Base-by-base conservation (phyloP, 805 yeast genomes). In the Babjeviella inositovora region DNA sequence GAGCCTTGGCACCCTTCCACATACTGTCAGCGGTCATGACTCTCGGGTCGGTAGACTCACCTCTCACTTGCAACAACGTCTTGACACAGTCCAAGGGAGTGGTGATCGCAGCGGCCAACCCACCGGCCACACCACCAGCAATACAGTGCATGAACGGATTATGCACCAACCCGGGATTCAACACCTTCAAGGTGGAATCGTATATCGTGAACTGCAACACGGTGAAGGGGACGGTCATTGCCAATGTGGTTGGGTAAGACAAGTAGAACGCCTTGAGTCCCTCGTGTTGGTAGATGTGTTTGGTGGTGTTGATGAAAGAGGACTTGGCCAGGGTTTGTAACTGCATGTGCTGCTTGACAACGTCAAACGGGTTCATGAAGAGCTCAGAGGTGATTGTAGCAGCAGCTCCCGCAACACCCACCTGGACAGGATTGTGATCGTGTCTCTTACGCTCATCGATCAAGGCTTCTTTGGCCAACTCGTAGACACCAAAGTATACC, bases 331-430 rank as follows among this genome's bases (percentile, higher is more conserved):
- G 25, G 31, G n/a, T 32, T 19, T 25, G 15, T 27, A 56, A 50
- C 49, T 87, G 98, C 93, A 87, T 84, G 49, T 97, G 64, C 53
- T 87, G 98, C 45, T 87, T 87, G 27, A 90, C 55, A 14, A 87
- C 92, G 41, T 87, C 98, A 40, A 87, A 87, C 15, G 98, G 98
- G 32, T 90, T 87, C 97, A 87, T 87, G 34, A 90, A 58, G 2
- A 95, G 95, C 47, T 87, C 97, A 4, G 87, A 73, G 2, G 90
- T 79, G n/a, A 70, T 69, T 3, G 96, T 87, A 10, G 95, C 97
- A 7, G 79, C 72, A 7, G 84, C 76, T 31, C 97, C 98, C 8
- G 94, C 85, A 13, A 71, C 39, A 11, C 93, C 75, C 5, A 94
- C 87, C 33, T 80, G 74, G 17, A 77, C 37, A 11, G 95, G 90